Evolutionary conservation across 2,329 filamentous ascomycete species (phyloP).

Genomic region (Phialophora verrucosa): DNA sequence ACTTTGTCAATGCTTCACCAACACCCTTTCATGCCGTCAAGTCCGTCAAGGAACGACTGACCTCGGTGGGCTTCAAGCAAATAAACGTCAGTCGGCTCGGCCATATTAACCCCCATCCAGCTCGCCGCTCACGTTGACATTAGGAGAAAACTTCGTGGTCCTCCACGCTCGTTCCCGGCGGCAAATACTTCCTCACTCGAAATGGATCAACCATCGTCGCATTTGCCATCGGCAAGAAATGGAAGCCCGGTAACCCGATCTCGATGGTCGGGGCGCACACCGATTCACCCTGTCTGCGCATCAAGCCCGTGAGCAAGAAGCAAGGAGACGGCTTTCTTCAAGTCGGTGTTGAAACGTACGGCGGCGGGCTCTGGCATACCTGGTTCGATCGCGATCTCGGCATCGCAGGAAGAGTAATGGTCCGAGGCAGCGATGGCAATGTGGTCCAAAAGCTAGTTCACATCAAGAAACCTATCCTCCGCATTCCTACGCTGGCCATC

Average conservation of each 20-base stretch:
- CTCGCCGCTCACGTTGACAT: neutral
- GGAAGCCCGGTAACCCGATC: slow-evolving; percentile 89
- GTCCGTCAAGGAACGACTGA: slow-evolving; percentile 74
- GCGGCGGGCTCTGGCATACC: slow-evolving; percentile 95
- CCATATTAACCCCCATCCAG: slow-evolving; percentile 4
- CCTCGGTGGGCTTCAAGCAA: slow-evolving; percentile 81
- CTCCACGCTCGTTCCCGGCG: slow-evolving; percentile 76
- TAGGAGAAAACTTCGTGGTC: slow-evolving; percentile 89
- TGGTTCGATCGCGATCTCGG: slow-evolving; percentile 97
- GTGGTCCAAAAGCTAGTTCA: slow-evolving; percentile 87
- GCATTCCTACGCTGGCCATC: slow-evolving; percentile 92
- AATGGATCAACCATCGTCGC: slow-evolving; percentile 92
- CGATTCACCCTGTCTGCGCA: slow-evolving; percentile 86
- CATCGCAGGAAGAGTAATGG: slow-evolving; percentile 86
- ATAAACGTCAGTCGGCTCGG: slow-evolving; percentile 64
- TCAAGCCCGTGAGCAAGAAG: slow-evolving; percentile 96
- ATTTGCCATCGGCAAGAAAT: slow-evolving; percentile 88
- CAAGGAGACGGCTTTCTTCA: slow-evolving; percentile 85
- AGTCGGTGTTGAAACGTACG: slow-evolving; percentile 95
- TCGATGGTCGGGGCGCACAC: slow-evolving; percentile 95
- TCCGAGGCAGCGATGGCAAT: slow-evolving; percentile 72
- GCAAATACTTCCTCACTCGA: slow-evolving; percentile 94
- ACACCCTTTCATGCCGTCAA: slow-evolving; percentile 95
- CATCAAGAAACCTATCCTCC: slow-evolving; percentile 85
- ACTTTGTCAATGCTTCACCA: slow-evolving; percentile 92